These are phyloP conservation scores for Didymella arachidicola DNA, from an alignment of 2,329 filamentous ascomycete species.

Conservation along the genomic window DNA sequence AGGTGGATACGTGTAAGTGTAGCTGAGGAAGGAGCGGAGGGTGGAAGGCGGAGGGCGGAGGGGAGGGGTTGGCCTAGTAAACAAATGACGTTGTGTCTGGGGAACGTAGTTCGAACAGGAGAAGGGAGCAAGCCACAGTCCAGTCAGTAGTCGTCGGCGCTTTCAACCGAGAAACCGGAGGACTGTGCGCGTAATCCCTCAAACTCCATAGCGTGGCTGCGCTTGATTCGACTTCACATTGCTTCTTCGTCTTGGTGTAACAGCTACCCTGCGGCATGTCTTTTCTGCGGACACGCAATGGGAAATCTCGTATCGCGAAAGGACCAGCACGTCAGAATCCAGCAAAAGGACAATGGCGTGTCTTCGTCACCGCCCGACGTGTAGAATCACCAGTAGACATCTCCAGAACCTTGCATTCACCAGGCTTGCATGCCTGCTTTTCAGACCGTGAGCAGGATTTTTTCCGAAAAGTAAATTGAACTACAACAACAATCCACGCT, in stretches of 20 bases:
- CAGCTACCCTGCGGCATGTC: not conserved
- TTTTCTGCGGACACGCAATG: too few species aligned
- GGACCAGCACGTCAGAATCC: too few species aligned
- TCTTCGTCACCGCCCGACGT: not conserved
- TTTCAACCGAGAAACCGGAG: not conserved
- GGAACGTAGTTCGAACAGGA: slow-evolving; percentile 5
- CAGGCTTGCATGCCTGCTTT: not conserved
- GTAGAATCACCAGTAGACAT: not conserved
- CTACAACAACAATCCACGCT: not conserved
- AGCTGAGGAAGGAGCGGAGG: slow-evolving; percentile 6
- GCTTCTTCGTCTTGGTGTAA: slow-evolving; percentile 6
- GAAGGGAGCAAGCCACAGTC: slow-evolving; percentile 20
- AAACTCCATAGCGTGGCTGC: slow-evolving; percentile 13
- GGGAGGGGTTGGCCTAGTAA: slow-evolving; percentile 9
- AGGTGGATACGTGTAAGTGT: slow-evolving; percentile 12
- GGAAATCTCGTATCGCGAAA: too few species aligned
- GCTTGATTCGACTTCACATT: slow-evolving; percentile 16
- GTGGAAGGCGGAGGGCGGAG: slow-evolving; percentile 1
- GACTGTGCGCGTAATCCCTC: slow-evolving; percentile 6
- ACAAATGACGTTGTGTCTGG: slow-evolving; percentile 21
- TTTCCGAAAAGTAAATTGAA: not conserved
- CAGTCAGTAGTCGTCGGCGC: not conserved
- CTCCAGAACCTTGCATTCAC: not conserved
- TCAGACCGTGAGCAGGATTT: not conserved
- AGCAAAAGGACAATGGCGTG: too few species aligned